Evolutionary conservation across 2,329 filamentous ascomycete genomes (phyloP).

Genomic region (Triangularia verruculosa): DNA sequence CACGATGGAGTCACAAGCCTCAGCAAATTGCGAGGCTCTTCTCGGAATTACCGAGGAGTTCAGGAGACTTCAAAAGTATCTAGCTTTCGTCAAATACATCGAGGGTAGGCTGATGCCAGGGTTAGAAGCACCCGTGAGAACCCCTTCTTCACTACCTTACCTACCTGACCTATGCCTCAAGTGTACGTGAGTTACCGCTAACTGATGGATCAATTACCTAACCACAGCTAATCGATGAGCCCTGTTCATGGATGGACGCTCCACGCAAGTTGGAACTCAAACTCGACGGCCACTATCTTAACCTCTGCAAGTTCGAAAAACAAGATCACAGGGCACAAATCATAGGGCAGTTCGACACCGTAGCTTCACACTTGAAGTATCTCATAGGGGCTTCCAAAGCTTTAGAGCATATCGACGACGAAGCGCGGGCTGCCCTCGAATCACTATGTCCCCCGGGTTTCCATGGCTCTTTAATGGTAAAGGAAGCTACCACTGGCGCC

Average conservation of each 20-base stretch:
- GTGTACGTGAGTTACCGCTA: too few relatives aligned
- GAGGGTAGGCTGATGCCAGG: conserved; percentile 1
- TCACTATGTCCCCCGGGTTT: conserved; percentile 11
- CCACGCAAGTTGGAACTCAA: not conserved
- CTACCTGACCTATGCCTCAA: too few relatives aligned
- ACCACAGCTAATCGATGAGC: conserved; percentile 5
- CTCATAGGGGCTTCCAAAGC: not conserved
- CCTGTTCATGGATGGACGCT: conserved; percentile 10
- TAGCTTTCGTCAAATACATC: conserved; percentile 2
- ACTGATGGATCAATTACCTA: too few relatives aligned
- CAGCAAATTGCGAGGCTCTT: not conserved
- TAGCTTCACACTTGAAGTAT: not conserved
- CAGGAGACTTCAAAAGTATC: not conserved
- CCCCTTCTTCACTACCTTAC: not conserved
- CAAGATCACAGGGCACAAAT: not conserved
- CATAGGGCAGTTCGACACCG: not conserved
- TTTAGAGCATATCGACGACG: not conserved
- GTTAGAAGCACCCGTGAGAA: not conserved
- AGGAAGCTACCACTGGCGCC: conserved; percentile 1
- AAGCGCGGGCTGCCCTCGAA: not conserved
- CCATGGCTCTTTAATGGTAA: conserved; percentile 11
- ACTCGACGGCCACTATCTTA: conserved; percentile 9
- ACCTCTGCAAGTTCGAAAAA: conserved; percentile 8
- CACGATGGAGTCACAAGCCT: not conserved
- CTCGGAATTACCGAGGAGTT: not conserved